Base-by-base conservation (phyloP, 768 basidiomycete genomes). In the Chalciporus chontae region DNA sequence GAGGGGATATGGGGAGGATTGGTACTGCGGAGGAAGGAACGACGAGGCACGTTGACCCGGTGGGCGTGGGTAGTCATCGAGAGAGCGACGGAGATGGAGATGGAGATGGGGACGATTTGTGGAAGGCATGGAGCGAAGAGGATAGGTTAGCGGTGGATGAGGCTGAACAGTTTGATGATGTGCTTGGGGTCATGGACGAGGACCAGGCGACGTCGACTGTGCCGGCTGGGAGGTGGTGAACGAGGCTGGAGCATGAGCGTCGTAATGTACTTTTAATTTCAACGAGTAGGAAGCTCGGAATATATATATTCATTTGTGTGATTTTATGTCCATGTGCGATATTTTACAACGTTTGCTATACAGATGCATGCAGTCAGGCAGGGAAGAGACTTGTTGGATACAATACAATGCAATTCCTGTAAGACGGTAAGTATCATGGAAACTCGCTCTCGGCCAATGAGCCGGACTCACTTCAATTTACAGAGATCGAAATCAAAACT, bases 111-210 rank as follows among this genome's bases (percentile, higher is more conserved):
- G 62, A 65, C 0, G 62, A 62, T 10, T 24, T 60, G 29, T 69
- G 59, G 61, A 50, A 38, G 8, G 58, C 43, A 3, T 66, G 64
- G 62, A 61, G 43, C 23, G 62, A 68, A 2, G 64, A 70, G 34
- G 67, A 69, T 37, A 53, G 39, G 51, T 51, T 59, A 48, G 68
- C 59, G 0, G 57, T 70, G 14, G 67, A 68, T 3, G 68, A 68
- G 34, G 68, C 54, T 3, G 66, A 68, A 42, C 49, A 54, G 46
- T 69, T 68, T 31, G 69, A 68, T 4, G 67, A 70, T 17, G 67
- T 68, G 24, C 55, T 68, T 32, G 64, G 66, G 34, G 60, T 67
- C 8, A 56, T 69, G 51, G 66, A 70, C 19, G 64, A 68, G 54
- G 67, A 70, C 27, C 68, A 68, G 48, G 42, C 64, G 37, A 52